Base-by-base conservation (phyloP, 768 basidiomycete species). In the Candolleomyces eurysporus region DNA sequence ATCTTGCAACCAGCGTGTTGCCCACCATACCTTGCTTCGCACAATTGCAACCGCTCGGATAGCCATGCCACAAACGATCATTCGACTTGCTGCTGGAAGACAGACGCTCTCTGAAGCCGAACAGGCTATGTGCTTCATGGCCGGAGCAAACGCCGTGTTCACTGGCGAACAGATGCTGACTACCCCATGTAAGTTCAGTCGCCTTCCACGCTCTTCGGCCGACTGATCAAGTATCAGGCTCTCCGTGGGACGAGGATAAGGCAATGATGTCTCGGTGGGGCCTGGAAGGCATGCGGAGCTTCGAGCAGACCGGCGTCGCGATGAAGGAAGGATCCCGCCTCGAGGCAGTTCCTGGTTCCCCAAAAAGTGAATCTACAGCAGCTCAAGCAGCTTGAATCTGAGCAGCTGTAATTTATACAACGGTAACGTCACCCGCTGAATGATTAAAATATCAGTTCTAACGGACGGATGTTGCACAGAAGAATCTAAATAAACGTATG, bases 151-250 rank as follows among this genome's bases (percentile, higher is more conserved):
- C 70, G 96, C 96, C 21, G 89, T 98, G 63, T 98, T 98, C 73
- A 98, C 96, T n/a, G 96, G 96, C 48, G 96, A 98, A 71, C 83
- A 89, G 67, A 98, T 98, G 96, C 74, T 98, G 65, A 98, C 96
- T 13, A 98, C 96, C 14, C 94, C 96, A 50, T 97, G 95, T 90
- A 68, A 77, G 91, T 81, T 39, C 6, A 36, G 3, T 7, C 48
- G 13, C 36, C 36, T 17, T 21, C 21, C 26, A 32, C 17, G 55
- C 40, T 52, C 50, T 48, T 51, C 39, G 1, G 22, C 32, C 43
- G 36, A 46, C 43, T 61, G 56, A 50, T 36, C n/a, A 31, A 40
- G 57, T 55, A 53, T 65, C 92, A 92, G 91, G 72, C 65, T 62
- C 40, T 52, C 63, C 51, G 61, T 52, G 48, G 58, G 32, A 66